A percentile compares a stretch with the other conserved stretches of the same genome.
Conservation (phyloP, 441 rosid genomes). For the Gossypium aridum region DNA sequence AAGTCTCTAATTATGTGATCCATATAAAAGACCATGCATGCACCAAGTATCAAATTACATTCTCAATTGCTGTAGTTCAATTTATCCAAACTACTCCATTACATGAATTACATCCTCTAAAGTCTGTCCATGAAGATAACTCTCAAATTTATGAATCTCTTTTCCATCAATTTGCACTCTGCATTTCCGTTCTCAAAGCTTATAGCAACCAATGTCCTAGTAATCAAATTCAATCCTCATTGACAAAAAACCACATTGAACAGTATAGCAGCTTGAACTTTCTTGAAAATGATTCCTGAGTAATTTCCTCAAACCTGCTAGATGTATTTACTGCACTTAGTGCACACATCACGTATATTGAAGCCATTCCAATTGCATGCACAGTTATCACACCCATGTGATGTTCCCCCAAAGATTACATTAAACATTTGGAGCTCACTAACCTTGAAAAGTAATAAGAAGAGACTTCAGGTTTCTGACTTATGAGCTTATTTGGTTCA, state of each 20-base stretch:
- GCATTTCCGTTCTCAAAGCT: neutral
- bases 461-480: neutral
- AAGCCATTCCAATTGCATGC: neutral
- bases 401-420: neutral
- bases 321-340: neutral
- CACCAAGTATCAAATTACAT: too few species aligned
- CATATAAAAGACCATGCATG: too few species aligned
- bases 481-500: neutral
- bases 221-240: neutral
- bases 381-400: neutral
- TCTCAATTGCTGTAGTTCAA: neutral
- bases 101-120: neutral
- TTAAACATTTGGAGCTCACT: neutral
- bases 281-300: neutral
- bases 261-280: neutral
- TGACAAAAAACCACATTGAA: neutral
- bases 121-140: neutral
- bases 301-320: neutral
- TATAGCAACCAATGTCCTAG: neutral
- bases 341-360: neutral
- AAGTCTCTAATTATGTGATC: too few species aligned
- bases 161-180: neutral
- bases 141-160: neutral
- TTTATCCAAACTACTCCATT: neutral
- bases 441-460: neutral